These are phyloP conservation scores for Raphidocelis subcapitata DNA, from an alignment of 139 green algal genomes.

Conservation along the genomic window DNA sequence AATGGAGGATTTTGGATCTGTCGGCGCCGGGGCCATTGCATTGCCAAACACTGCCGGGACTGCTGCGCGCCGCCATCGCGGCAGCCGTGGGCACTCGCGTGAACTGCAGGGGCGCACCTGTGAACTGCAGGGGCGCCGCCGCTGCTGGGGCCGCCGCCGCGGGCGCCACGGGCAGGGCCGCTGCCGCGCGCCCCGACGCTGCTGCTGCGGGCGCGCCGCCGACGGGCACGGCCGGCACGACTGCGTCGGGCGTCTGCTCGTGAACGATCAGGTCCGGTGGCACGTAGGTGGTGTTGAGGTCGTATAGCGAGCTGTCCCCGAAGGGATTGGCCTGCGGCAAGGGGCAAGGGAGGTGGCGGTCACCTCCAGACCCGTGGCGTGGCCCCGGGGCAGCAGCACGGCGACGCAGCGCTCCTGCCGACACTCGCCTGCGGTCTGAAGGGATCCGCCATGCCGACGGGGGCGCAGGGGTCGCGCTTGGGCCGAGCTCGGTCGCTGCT, in stretches of 20 bases:
- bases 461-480: no score
- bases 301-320: conserved; percentile 17
- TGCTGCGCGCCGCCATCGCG: neutral
- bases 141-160: no score
- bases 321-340: conserved; percentile 27
- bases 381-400: no score
- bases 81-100: neutral
- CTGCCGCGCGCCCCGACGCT: neutral
- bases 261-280: conserved; percentile 16
- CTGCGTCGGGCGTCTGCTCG: conserved; percentile 19
- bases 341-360: no score
- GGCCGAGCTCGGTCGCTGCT: no score
- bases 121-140: conserved; percentile 12
- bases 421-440: no score
- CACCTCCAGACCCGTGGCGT: no score
- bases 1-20: no score
- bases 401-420: no score
- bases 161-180: neutral
- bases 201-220: neutral
- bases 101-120: conserved; percentile 12
- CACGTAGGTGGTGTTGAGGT: conserved; percentile 35
- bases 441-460: no score
- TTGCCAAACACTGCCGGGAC: neutral
- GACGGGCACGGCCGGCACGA: conserved; percentile 21
- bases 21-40: no score